Percentiles rank a stretch among this genome's conserved stretches.
These are phyloP conservation scores for Crithidia fasciculata DNA, from an alignment of 208 protist genomes.

Conservation along the genomic window DNA sequence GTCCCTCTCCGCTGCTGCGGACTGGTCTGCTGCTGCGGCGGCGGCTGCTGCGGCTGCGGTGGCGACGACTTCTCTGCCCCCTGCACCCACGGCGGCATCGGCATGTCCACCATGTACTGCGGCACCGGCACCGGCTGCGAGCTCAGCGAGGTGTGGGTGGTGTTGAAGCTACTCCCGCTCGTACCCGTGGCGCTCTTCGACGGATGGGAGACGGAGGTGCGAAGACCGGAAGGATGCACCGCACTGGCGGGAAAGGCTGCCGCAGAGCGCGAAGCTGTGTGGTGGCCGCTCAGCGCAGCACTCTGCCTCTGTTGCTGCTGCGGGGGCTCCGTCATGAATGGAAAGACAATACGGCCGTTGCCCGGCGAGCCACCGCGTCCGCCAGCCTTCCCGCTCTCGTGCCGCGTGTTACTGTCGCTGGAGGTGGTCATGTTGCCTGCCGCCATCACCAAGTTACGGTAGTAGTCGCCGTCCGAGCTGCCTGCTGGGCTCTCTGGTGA, in stretches of 20 bases:
- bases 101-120: constrained; percentile 13
- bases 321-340: neutral
- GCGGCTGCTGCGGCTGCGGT: constrained; percentile 4
- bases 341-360: neutral
- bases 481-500: neutral
- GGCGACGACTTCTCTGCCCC: neutral
- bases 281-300: no score
- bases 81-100: constrained; percentile 8
- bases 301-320: neutral
- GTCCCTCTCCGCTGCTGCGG: neutral
- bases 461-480: constrained; percentile 5
- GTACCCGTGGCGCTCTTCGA: neutral
- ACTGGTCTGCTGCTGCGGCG: neutral
- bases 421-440: constrained; percentile 18
- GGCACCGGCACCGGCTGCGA: constrained; percentile 9
- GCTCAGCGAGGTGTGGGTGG: constrained; percentile 4
- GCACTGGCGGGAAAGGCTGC: neutral
- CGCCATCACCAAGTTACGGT: neutral
- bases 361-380: neutral
- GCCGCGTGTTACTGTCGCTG: constrained; percentile 3
- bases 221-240: neutral
- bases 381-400: neutral
- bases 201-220: neutral
- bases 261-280: no score
- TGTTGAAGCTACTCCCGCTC: neutral